Base-by-base conservation (phyloP, 108 stramenopile species). In the Fistulifera pelliculosa region DNA sequence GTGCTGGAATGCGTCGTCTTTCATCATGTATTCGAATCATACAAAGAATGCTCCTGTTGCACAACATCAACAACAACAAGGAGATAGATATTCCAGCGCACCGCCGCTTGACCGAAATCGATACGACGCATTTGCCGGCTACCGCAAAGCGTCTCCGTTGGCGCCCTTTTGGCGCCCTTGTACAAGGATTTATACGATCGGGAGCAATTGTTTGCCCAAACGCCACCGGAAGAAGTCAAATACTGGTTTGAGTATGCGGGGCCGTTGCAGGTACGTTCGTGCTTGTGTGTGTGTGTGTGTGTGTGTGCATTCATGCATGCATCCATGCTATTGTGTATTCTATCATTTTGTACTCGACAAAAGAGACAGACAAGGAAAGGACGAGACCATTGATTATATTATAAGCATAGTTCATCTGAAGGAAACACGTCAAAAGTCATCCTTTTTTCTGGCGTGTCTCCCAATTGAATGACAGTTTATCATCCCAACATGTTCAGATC, bases 171-270 rank as follows among this genome's bases (percentile, higher is more conserved):
- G 83, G 57, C 79, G 27, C 56, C 60, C 2, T 47, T 85, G 44
- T 68, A 74, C 56, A 69, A 77, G 22, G 89, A 90, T 49, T 60
- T 90, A 54, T 63, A 70, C 52, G 82, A 61, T 10, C 66, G 89
- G 13, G 79, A 76, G 41, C 84, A 90, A 65, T 64, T 90, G 23
- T 81, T 90, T 70, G 84, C 81, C 42, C 83, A 90, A 22, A 84
- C 85, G 0, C 85, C 89, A 22, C 82, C 82, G 1, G 85, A 84
- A 63, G 89, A 90, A 72, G 80, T 90, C 38, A 90, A 90, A 49
- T 90, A 90, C 52, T 90, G 89, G 89, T 90, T 90, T 56, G 89
- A 90, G 63, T 90, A 90, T 55, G 80, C 89, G 1, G 89, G 89
- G 24, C 80, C 82, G 6, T 57, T 90, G 56, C 89, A 90, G 78